phyloP scores from a whole-genome alignment of 371 early-diverging fungal species.

The Mycotypha africana region DNA sequence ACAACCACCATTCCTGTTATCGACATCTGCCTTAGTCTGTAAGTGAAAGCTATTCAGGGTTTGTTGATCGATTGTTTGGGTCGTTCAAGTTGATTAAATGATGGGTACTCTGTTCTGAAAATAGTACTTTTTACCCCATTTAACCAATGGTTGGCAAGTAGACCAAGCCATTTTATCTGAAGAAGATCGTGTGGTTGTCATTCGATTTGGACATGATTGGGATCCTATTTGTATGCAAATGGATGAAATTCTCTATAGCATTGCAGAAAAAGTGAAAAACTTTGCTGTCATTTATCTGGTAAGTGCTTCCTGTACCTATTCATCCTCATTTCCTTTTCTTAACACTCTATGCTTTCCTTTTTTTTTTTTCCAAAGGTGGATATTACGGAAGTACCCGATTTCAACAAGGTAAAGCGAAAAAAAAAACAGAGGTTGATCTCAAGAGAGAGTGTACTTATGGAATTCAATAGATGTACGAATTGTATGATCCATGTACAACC shows the following conservation, averaged over 20 bases:
- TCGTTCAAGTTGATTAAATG: too few species aligned
- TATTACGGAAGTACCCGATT: constrained; percentile 83
- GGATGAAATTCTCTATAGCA: constrained; percentile 91
- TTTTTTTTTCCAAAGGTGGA: constrained; percentile 50
- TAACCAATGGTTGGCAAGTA: constrained; percentile 93
- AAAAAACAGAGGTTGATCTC: too few species aligned
- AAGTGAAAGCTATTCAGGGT: too few species aligned
- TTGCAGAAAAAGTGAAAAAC: constrained; percentile 95
- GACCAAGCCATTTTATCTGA: constrained; percentile 98
- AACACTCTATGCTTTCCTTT: not conserved
- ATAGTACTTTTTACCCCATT: constrained; percentile 75
- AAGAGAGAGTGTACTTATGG: too few species aligned
- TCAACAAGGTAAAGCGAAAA: constrained; percentile 63
- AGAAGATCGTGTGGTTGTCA: constrained; percentile 94
- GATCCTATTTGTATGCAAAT: constrained; percentile 95
- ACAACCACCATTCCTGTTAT: too few species aligned
- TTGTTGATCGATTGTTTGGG: constrained; percentile 6
- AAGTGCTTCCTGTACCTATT: constrained; percentile 3
- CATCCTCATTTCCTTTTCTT: too few species aligned
- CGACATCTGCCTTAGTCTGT: too few species aligned
- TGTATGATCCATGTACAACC: constrained; percentile 94
- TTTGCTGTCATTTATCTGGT: constrained; percentile 95
- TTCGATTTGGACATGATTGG: constrained; percentile 98
- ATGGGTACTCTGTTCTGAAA: too few species aligned
- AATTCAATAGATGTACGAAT: constrained; percentile 78